Evolutionary conservation across 495 filamentous ascomycete species (phyloP).

Genomic region (Annulohypoxylon bovei): DNA sequence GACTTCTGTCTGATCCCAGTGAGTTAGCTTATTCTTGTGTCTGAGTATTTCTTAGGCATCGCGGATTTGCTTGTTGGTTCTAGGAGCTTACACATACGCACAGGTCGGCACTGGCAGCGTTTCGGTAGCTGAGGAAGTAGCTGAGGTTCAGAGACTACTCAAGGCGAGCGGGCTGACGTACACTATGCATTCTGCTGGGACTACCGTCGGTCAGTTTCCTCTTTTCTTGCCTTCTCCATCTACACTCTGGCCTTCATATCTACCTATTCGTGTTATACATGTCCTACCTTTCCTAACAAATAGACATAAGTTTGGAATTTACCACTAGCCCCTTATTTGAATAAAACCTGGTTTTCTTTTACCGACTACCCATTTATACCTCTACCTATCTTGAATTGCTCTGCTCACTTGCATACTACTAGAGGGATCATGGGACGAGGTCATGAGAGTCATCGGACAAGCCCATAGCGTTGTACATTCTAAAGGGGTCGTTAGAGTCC

Average conservation of each 20-base stretch:
- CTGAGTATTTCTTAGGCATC: too few relatives aligned
- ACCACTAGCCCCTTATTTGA: too few relatives aligned
- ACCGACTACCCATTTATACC: too few relatives aligned
- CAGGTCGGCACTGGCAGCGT: slow-evolving; percentile 83
- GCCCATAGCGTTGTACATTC: slow-evolving; percentile 86
- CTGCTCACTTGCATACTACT: neutral
- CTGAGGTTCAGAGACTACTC: slow-evolving; percentile 88
- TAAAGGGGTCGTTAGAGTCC: slow-evolving; percentile 82
- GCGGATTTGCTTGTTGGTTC: too few relatives aligned
- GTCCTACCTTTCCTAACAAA: neutral
- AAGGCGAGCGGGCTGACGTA: slow-evolving; percentile 80
- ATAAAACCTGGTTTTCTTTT: too few relatives aligned
- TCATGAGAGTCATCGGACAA: slow-evolving; percentile 89
- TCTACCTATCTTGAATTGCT: neutral
- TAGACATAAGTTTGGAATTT: too few relatives aligned
- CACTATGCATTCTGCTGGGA: slow-evolving; percentile 91
- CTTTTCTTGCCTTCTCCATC: neutral
- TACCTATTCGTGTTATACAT: neutral
- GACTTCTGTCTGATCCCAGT: slow-evolving; percentile 89
- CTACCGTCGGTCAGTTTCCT: slow-evolving; percentile 78
- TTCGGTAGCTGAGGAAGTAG: slow-evolving; percentile 88
- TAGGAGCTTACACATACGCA: neutral
- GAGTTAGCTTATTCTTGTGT: neutral
- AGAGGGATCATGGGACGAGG: slow-evolving; percentile 93
- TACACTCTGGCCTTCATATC: too few relatives aligned